Conservation (phyloP, 2,329 filamentous ascomycete species). For the Penicillium sp. region DNA sequence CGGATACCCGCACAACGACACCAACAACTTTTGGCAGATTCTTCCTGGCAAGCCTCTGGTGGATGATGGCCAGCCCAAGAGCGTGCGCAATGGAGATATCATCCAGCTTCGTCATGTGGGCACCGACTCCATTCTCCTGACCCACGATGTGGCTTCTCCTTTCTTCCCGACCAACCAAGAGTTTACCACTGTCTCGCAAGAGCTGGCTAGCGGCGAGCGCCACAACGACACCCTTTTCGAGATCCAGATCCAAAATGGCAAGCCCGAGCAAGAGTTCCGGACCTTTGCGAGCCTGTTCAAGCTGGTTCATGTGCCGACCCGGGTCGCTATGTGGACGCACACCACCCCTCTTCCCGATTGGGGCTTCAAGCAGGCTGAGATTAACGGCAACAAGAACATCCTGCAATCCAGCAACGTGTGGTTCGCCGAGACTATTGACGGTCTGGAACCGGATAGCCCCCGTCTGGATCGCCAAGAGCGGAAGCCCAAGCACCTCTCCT, state of each 20-base stretch:
- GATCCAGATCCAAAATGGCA: constrained; percentile 85
- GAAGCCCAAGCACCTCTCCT: constrained; percentile 81
- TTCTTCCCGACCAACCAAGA: constrained; percentile 98
- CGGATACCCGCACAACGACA: constrained; percentile 96
- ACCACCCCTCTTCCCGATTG: constrained; percentile 93
- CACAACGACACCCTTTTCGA: constrained; percentile 93
- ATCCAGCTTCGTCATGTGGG: constrained; percentile 84
- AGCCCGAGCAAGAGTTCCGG: constrained; percentile 81
- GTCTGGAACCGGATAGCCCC: constrained; percentile 69
- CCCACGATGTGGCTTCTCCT: constrained; percentile 95
- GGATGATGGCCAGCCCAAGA: constrained; percentile 63
- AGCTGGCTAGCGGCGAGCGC: constrained; percentile 73
- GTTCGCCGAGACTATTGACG: constrained; percentile 91
- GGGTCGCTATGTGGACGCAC: constrained; percentile 99
- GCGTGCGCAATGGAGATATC: constrained; percentile 80
- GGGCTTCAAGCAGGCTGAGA: constrained; percentile 96
- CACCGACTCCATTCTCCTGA: constrained; percentile 84
- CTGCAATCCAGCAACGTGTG: constrained; percentile 89
- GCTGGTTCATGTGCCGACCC: constrained; percentile 89
- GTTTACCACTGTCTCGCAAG: constrained; percentile 79
- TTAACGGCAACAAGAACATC: constrained; percentile 98
- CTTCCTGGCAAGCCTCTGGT: constrained; percentile 64
- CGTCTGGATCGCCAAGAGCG: constrained; percentile 76
- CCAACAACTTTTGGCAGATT: constrained; percentile 98
- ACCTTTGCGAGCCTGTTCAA: constrained; percentile 93